Percentiles rank a stretch among this genome's conserved stretches.
Conservation (phyloP, 495 filamentous ascomycete species). For the Neurospora tetraspora region DNA sequence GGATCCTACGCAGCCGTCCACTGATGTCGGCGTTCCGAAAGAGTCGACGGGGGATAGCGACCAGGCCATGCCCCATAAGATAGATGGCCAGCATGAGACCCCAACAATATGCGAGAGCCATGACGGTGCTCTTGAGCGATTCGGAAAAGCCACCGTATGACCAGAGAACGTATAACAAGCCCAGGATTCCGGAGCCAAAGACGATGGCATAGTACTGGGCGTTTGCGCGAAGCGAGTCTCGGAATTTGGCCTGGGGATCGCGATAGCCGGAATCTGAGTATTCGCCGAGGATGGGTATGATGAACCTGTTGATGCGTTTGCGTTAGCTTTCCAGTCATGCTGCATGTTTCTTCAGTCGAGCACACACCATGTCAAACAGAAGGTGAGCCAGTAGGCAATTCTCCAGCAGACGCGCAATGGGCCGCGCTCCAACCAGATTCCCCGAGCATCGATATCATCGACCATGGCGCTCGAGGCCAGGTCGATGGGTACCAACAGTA, state of each 20-base stretch:
- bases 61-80: constrained; percentile 93
- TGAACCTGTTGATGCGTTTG: constrained; percentile 47
- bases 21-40: constrained; percentile 67
- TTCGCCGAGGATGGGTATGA: constrained; percentile 85
- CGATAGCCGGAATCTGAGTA: constrained; percentile 91
- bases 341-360: too few species aligned
- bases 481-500: constrained; percentile 94
- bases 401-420: constrained; percentile 79
- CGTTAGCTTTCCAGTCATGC: constrained; percentile 2
- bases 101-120: constrained; percentile 93
- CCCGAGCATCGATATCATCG: constrained; percentile 54
- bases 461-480: constrained; percentile 71
- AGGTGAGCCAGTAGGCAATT: constrained; percentile 94
- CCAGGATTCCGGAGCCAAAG: constrained; percentile 58
- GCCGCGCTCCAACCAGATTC: constrained; percentile 53
- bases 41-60: constrained; percentile 75
- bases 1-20: constrained; percentile 59
- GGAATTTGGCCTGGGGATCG: constrained; percentile 64
- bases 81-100: constrained; percentile 85
- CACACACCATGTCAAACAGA: constrained; percentile 92
- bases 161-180: constrained; percentile 72
- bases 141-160: constrained; percentile 50
- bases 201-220: constrained; percentile 78
- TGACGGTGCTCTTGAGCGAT: constrained; percentile 69
- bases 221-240: constrained; percentile 79